Evolutionary conservation across 2,329 filamentous ascomycete species (phyloP).

Genomic region (Aspergillus fijiensis): DNA sequence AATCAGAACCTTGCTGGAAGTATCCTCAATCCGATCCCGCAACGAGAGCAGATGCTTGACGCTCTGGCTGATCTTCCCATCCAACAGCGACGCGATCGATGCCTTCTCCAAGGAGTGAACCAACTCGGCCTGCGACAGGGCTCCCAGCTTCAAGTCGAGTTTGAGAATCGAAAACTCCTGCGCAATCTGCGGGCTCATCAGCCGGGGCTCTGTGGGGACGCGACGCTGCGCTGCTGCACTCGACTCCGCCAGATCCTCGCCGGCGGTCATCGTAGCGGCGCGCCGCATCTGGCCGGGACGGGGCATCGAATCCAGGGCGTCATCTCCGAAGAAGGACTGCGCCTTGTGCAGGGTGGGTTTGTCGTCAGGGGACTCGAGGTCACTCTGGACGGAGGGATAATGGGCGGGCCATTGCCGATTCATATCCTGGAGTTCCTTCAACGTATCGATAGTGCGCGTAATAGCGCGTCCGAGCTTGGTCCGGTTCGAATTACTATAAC

Average conservation of each 20-base stretch:
- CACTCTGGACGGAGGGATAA: constrained; percentile 67
- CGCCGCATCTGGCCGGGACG: constrained; percentile 61
- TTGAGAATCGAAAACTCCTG: constrained; percentile 96
- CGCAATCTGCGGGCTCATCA: constrained; percentile 88
- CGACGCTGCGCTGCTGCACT: constrained; percentile 68
- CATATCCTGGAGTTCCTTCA: constrained; percentile 81
- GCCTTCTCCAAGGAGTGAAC: constrained; percentile 92
- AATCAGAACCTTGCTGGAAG: constrained; percentile 91
- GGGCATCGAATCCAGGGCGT: constrained; percentile 28
- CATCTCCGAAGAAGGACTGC: constrained; percentile 34
- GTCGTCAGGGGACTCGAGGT: constrained; percentile 28
- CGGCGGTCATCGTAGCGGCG: constrained; percentile 69
- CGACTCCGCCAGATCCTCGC: constrained; percentile 64
- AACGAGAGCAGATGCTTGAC: constrained; percentile 85
- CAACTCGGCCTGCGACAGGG: constrained; percentile 80
- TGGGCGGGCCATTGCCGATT: constrained; percentile 92
- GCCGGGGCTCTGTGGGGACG: constrained; percentile 66
- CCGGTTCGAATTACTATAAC: constrained; percentile 73
- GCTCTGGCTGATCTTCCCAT: constrained; percentile 91
- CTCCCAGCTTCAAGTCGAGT: constrained; percentile 86
- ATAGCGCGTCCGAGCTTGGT: constrained; percentile 85
- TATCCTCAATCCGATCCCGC: constrained; percentile 93
- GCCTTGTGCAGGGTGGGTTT: constrained; percentile 39
- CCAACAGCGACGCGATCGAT: constrained; percentile 84
- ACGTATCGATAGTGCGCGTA: constrained; percentile 76